These are phyloP conservation scores for Paecilomyces fulvus DNA, from an alignment of 2,329 filamentous ascomycete genomes.

Conservation along the genomic window DNA sequence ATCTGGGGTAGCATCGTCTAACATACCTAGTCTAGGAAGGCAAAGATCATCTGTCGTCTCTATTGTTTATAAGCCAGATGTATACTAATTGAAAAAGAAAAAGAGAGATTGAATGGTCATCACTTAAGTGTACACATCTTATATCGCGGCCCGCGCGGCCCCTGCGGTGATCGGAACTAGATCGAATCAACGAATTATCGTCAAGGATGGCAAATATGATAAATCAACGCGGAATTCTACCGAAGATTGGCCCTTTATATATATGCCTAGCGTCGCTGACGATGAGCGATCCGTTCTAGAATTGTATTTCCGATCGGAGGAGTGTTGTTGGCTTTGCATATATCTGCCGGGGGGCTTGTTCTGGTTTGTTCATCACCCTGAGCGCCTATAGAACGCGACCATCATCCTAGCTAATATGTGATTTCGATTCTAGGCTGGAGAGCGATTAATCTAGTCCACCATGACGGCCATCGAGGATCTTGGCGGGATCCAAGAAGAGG, in stretches of 20 bases:
- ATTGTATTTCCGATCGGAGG: background rate
- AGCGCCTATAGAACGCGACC: too few relatives aligned
- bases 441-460: background rate
- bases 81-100: background rate
- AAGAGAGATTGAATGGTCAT: too few relatives aligned
- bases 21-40: too few relatives aligned
- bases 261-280: background rate
- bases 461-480: background rate
- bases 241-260: background rate
- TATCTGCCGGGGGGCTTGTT: background rate
- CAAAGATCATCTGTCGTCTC: too few relatives aligned
- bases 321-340: background rate
- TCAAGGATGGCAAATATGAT: background rate
- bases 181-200: background rate
- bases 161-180: background rate
- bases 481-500: background rate
- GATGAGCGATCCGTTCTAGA: background rate
- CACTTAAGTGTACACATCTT: too few relatives aligned
- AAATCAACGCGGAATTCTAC: background rate
- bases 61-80: too few relatives aligned
- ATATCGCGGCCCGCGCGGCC: background rate
- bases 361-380: too few relatives aligned
- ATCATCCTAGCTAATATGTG: background rate
- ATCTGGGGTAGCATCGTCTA: too few relatives aligned
- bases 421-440: background rate